Conservation (phyloP, 2,329 filamentous ascomycete genomes). For the Capronia coronata region DNA sequence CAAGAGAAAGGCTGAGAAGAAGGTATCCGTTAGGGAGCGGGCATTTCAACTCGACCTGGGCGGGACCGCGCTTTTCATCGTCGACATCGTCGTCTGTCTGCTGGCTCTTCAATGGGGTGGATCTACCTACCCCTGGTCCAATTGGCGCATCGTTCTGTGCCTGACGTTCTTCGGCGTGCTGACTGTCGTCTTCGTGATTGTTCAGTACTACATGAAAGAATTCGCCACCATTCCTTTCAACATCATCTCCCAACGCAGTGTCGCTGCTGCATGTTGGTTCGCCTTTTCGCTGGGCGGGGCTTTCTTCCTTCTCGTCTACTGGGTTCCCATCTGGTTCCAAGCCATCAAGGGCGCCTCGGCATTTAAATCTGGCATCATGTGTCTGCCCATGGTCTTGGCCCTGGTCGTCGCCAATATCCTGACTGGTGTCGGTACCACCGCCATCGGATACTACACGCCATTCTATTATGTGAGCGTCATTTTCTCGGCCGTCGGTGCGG, state of each 20-base stretch:
- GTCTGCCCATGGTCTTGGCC: conserved; percentile 36
- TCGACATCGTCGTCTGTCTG: conserved; percentile 42
- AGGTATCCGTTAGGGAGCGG: conserved; percentile 34
- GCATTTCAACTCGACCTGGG: conserved; percentile 39
- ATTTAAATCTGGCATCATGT: conserved; percentile 42
- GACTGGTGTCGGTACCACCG: conserved; percentile 32
- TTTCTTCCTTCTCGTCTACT: conserved; percentile 39
- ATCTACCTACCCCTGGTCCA: conserved; percentile 41
- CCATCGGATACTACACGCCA: conserved; percentile 38
- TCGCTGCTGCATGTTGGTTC: conserved; percentile 33
- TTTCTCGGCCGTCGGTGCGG: conserved; percentile 37
- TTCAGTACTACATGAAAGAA: conserved; percentile 45
- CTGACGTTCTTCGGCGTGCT: conserved; percentile 43
- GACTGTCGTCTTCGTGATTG: conserved; percentile 41
- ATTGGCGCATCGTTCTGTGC: conserved; percentile 42
- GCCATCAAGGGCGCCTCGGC: conserved; percentile 40
- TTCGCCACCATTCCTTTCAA: conserved; percentile 46
- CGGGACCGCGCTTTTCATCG: conserved; percentile 43
- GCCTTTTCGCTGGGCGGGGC: conserved; percentile 35
- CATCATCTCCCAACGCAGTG: conserved; percentile 44
- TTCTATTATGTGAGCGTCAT: conserved; percentile 36
- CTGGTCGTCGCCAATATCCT: conserved; percentile 34
- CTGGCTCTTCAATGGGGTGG: conserved; percentile 46
- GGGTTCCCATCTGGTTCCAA: conserved; percentile 45
- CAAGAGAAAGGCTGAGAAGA: conserved; percentile 31